A percentile compares a stretch with the other conserved stretches of the same genome.
These are phyloP conservation scores for Melaleuca alternifolia DNA, from an alignment of 345 rosid genomes.

Conservation along the genomic window DNA sequence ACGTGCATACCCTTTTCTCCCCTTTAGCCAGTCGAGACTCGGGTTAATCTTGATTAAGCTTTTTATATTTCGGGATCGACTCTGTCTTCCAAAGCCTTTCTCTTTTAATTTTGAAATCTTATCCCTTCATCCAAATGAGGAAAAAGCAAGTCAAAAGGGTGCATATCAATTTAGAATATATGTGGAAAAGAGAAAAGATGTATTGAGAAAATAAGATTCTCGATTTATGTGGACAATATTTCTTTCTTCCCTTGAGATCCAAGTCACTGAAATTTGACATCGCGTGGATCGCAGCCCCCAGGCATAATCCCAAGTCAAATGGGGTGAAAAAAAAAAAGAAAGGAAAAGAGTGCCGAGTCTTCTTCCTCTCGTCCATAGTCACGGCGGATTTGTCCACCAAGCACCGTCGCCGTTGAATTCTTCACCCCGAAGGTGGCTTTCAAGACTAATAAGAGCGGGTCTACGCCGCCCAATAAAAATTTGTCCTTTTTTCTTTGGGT, in stretches of 20 bases:
- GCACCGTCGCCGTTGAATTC: not conserved
- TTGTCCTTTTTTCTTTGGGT: not conserved
- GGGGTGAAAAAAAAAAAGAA: not conserved
- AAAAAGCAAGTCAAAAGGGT: not conserved
- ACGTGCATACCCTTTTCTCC: not conserved
- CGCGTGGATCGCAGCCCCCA: not conserved
- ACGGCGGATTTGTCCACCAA: not conserved
- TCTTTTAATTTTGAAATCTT: not conserved
- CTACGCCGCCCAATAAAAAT: not conserved
- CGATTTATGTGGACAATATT: not conserved
- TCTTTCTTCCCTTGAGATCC: not conserved
- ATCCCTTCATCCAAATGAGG: rapidly evolving
- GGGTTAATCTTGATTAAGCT: not conserved
- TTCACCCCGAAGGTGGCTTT: not conserved
- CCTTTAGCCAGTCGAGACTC: not conserved
- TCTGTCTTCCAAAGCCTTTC: not conserved
- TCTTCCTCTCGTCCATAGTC: not conserved
- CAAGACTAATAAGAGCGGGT: not conserved
- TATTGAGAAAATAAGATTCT: not conserved
- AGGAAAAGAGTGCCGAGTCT: not conserved
- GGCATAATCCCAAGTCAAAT: not conserved
- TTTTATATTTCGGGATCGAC: not conserved
- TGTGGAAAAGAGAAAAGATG: not conserved
- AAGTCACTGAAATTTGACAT: not conserved
- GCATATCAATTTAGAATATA: not conserved